Evolutionary conservation across 2,329 filamentous ascomycete genomes (phyloP), one percentile per base, ranked within the genome.

Genomic region (Blastomyces parvus): DNA sequence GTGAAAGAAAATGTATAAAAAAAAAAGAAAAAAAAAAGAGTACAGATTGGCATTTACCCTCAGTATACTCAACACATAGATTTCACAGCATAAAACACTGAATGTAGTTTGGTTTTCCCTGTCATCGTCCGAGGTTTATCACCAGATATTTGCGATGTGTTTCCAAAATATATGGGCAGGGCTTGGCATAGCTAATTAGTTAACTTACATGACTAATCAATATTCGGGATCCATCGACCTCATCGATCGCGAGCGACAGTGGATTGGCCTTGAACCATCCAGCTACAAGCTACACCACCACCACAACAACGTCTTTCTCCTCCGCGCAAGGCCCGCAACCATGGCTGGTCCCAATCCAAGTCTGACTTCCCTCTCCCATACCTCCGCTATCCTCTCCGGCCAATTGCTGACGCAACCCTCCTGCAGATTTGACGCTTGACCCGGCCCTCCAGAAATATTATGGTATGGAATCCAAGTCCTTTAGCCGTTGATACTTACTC

Each of bases 311-410:
- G 5, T 17, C 40, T 9, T 36, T 8, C 33, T 36, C 33, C 33
- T 27, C 42, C 59, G 38, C 57, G 66, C 55, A 68, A 60, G 48
- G 65, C 64, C 65, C 68, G 69, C 72, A 74, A 74, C 64, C 69
- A 82, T 83, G 81, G 81, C 81, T 70, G 81, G 80, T 70, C 79
- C 78, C 69, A 78, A 77, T 74, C 77, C 79, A 69, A 76, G 80
- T 79, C 71, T 70, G 76, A 70, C 25, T 2, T 25, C 14, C 5
- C 11, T 7, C 11, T 36, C 25, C 19, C n/a, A n/a, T 13, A 44
- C 14, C 33, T 36, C 14, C n/a, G 36, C 25, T n/a, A 2, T 40
- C 9, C 19, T 3, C 17, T 11, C 22, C 19, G 7, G 30, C 30
- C 59, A n/a, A 48, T n/a, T 11, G 17, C 58, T 73, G 80, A 80